Evolutionary conservation across 257 asterid genomes (phyloP).

Genomic region (Sherardia arvensis): DNA sequence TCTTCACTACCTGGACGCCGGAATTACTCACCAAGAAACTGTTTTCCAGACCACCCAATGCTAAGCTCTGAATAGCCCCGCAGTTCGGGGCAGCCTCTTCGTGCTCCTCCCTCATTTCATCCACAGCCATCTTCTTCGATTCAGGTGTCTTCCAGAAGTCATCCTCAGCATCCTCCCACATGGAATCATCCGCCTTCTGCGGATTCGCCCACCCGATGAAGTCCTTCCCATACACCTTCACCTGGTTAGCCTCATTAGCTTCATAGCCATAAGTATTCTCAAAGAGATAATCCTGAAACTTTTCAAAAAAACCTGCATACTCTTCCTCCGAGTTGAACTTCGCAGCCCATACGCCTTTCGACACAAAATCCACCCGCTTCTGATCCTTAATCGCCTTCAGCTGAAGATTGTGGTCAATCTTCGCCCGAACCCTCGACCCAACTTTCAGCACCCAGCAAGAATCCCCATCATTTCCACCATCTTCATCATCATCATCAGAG

Average conservation of each 20-base stretch:
- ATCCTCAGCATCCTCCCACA: constrained; percentile 89
- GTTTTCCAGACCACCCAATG: constrained; percentile 87
- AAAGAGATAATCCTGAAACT: constrained; percentile 58
- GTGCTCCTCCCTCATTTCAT: constrained; percentile 70
- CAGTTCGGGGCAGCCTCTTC: constrained; percentile 69
- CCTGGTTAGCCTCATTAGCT: constrained; percentile 64
- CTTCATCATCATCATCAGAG: constrained; percentile 38
- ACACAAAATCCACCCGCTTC: constrained; percentile 72
- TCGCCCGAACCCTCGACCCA: constrained; percentile 57
- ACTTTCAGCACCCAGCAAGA: constrained; percentile 59
- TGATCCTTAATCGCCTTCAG: constrained; percentile 67
- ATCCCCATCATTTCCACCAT: constrained; percentile 25
- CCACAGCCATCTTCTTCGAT: constrained; percentile 16
- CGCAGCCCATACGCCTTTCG: constrained; percentile 81
- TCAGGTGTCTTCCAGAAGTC: constrained; percentile 35
- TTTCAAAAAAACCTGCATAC: constrained; percentile 40
- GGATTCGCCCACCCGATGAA: constrained; percentile 94
- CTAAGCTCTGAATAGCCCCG: constrained; percentile 75
- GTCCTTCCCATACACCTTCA: constrained; percentile 92
- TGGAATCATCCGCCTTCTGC: constrained; percentile 74
- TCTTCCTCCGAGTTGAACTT: constrained; percentile 51
- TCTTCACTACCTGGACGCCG: constrained; percentile 83
- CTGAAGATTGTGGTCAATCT: constrained; percentile 53
- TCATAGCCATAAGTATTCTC: constrained; percentile 81
- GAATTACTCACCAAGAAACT: constrained; percentile 83